phyloP scores from a whole-genome alignment of 495 filamentous ascomycete species.

The Oidiodendron maius region DNA sequence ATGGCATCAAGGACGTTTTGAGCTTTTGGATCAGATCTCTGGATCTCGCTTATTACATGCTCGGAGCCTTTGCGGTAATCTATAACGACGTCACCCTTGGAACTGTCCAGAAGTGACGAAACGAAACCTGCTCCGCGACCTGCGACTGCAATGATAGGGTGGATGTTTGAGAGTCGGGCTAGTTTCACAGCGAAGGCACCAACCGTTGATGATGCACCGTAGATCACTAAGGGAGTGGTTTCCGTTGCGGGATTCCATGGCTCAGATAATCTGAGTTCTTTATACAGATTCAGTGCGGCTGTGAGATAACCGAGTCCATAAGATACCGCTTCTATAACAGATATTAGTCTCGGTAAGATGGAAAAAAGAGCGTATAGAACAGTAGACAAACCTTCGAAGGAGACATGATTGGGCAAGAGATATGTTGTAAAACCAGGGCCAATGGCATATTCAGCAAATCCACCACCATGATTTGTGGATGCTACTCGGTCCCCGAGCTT shows the following conservation, averaged over 20 bases:
- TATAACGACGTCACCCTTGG: slow-evolving; percentile 61
- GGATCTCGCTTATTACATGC: too few species aligned
- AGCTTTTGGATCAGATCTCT: too few species aligned
- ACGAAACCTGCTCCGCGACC: slow-evolving; percentile 54
- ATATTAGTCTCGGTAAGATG: too few species aligned
- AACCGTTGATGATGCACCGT: slow-evolving; percentile 60
- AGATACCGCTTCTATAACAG: slow-evolving; percentile 44
- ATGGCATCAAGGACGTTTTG: too few species aligned
- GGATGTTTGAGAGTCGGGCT: slow-evolving; percentile 57
- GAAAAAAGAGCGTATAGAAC: too few species aligned
- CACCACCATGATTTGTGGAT: slow-evolving; percentile 54
- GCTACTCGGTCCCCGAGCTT: slow-evolving; percentile 82
- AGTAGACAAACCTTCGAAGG: slow-evolving; percentile 53
- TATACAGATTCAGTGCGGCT: slow-evolving; percentile 57
- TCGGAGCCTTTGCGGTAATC: slow-evolving; percentile 62
- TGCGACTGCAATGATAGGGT: slow-evolving; percentile 65
- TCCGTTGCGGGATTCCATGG: slow-evolving; percentile 50
- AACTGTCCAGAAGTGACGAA: slow-evolving; percentile 49
- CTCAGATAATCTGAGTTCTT: slow-evolving; percentile 51
- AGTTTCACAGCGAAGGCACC: slow-evolving; percentile 64
- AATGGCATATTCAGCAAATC: slow-evolving; percentile 68
- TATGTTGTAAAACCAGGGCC: slow-evolving; percentile 60
- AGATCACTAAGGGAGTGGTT: slow-evolving; percentile 44
- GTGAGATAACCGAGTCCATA: slow-evolving; percentile 73
- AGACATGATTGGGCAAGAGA: slow-evolving; percentile 54